Conservation (phyloP, 495 filamentous ascomycete species). For the Platismatia glauca region DNA sequence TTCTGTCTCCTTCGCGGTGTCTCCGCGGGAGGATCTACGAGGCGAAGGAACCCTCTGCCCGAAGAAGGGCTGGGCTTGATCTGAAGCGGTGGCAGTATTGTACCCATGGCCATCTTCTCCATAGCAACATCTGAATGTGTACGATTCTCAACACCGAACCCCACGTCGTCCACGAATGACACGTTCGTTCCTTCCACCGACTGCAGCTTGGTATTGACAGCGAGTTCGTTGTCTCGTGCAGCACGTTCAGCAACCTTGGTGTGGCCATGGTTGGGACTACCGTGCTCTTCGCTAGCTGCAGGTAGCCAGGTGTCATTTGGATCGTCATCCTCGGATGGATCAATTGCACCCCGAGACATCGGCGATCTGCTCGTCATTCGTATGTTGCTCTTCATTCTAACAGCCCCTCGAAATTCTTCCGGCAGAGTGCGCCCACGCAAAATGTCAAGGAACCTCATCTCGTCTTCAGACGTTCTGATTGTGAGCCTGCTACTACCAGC, state of each 20-base stretch:
- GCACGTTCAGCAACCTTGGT: background rate
- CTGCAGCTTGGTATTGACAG: background rate
- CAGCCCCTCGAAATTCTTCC: constrained; percentile 3
- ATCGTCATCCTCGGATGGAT: background rate
- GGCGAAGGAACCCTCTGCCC: background rate
- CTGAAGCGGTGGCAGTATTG: constrained; percentile 3
- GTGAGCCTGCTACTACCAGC: constrained; percentile 16
- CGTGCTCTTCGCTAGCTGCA: background rate
- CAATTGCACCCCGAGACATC: constrained; percentile 9
- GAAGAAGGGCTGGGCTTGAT: background rate
- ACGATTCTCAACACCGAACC: background rate
- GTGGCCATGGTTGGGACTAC: background rate
- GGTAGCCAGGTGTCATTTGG: background rate
- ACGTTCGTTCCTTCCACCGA: background rate
- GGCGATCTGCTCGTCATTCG: constrained; percentile 16
- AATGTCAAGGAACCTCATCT: constrained; percentile 14
- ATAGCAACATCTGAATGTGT: constrained; percentile 8
- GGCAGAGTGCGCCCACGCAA: constrained; percentile 13
- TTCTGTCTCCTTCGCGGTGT: background rate
- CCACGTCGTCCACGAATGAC: background rate
- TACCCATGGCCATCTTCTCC: constrained; percentile 11
- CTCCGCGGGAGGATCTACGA: background rate
- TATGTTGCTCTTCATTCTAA: constrained; percentile 18
- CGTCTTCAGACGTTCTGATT: constrained; percentile 17
- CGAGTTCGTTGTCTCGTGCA: background rate